Percentiles rank a stretch among this genome's conserved stretches.
Conservation (phyloP, 495 filamentous ascomycete species). For the Penicillium atrosanguineum region DNA sequence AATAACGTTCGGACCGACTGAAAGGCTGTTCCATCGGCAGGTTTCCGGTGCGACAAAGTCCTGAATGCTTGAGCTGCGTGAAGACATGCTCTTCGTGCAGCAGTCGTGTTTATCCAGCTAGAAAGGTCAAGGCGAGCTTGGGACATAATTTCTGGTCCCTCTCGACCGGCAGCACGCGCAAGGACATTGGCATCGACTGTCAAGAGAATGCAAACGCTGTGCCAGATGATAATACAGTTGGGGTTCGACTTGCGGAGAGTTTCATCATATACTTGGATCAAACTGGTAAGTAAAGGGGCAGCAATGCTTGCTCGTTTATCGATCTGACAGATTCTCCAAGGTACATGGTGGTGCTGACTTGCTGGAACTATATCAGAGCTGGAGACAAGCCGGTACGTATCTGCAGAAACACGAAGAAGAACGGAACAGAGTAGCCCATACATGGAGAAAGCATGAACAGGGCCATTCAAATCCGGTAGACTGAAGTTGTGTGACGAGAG, state of each 20-base stretch:
- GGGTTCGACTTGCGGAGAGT: constrained; percentile 7
- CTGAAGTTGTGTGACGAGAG: constrained; percentile 1
- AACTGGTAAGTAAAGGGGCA: not conserved
- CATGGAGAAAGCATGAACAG: constrained; percentile 5
- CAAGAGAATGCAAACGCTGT: constrained; percentile 8
- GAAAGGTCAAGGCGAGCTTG: not conserved
- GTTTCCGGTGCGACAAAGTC: constrained; percentile 11
- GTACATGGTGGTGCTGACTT: constrained; percentile 3
- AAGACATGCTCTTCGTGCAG: constrained; percentile 9
- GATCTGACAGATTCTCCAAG: constrained; percentile 2
- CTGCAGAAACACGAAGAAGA: constrained; percentile 6
- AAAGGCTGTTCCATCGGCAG: constrained; percentile 13
- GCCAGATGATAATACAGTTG: constrained; percentile 15
- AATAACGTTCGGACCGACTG: constrained; percentile 13
- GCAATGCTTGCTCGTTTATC: constrained; percentile 8
- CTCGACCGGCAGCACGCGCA: constrained; percentile 7
- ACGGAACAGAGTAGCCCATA: constrained; percentile 11
- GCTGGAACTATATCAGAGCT: constrained; percentile 1
- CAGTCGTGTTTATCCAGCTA: constrained; percentile 1
- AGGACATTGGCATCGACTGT: constrained; percentile 4
- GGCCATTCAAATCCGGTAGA: constrained; percentile 1
- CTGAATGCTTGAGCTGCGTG: constrained; percentile 12
- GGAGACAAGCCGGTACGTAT: constrained; percentile 5
- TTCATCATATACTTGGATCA: constrained; percentile 1
- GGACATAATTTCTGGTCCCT: constrained; percentile 1